These are phyloP conservation scores for Yamadazyma taylorii DNA, from an alignment of 1,139 yeast genomes.

Conservation along the genomic window DNA sequence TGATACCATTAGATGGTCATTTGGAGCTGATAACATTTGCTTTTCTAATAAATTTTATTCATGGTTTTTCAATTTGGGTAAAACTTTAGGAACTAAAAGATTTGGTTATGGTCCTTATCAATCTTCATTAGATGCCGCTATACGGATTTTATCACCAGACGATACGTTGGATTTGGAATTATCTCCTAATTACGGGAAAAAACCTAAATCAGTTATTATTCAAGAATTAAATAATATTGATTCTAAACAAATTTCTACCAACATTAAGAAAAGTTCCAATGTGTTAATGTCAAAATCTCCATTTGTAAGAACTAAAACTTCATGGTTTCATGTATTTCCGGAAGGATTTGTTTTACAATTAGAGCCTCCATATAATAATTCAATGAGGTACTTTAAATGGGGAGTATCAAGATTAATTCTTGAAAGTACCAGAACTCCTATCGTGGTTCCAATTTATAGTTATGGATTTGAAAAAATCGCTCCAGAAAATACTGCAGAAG, in stretches of 20 bases:
- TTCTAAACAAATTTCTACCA: conserved; percentile 20
- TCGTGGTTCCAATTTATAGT: conserved; percentile 84
- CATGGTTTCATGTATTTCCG: conserved; percentile 95
- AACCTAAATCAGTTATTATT: conserved; percentile 25
- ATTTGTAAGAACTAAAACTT: conserved; percentile 56
- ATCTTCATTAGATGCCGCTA: conserved; percentile 86
- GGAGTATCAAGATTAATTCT: conserved; percentile 82
- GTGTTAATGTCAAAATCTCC: conserved; percentile 44
- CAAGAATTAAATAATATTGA: conserved; percentile 30
- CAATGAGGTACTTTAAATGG: conserved; percentile 96
- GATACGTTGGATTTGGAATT: conserved; percentile 62
- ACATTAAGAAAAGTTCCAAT: conserved; percentile 28
- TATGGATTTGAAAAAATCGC: conserved; percentile 85
- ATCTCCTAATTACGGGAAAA: conserved; percentile 30
- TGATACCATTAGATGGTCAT: conserved; percentile 84
- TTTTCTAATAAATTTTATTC: conserved; percentile 57
- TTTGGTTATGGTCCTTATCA: conserved; percentile 95
- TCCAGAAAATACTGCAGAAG: conserved; percentile 70
- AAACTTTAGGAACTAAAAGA: conserved; percentile 78
- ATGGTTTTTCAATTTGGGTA: conserved; percentile 82
- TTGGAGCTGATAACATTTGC: conserved; percentile 91
- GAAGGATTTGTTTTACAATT: conserved; percentile 92
- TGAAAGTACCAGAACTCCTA: conserved; percentile 82
- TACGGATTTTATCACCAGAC: conserved; percentile 77
- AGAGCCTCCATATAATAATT: conserved; percentile 71